A percentile compares a stretch with the other conserved stretches of the same genome.
phyloP scores from a whole-genome alignment of 257 asterid genomes.

The Solanum pimpinellifolium region DNA sequence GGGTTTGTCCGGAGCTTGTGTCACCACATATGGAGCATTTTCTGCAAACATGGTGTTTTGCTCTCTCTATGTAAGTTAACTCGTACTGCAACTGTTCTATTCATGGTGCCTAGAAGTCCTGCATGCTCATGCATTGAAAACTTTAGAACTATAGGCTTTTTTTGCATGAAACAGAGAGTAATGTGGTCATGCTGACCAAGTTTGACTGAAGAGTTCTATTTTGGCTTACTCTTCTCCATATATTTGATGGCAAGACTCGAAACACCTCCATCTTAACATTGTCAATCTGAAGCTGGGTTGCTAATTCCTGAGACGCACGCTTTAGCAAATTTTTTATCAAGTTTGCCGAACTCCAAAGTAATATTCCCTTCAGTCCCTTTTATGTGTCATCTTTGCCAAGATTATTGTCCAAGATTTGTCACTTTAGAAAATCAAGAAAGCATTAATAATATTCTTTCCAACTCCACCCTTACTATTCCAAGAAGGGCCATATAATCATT shows the following conservation, averaged over 20 bases:
- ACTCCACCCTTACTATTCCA: background rate
- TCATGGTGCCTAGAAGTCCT: background rate
- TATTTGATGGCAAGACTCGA: background rate
- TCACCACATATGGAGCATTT: constrained; percentile 96
- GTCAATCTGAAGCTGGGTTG: background rate
- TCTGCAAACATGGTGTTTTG: constrained; percentile 88
- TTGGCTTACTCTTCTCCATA: background rate
- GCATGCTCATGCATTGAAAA: background rate
- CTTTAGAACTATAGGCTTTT: background rate
- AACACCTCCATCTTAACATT: background rate
- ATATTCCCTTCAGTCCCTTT: background rate
- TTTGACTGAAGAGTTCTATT: background rate
- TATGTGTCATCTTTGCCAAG: background rate
- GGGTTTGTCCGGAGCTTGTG: constrained; percentile 92
- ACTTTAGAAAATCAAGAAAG: background rate
- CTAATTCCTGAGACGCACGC: background rate
- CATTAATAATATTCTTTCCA: background rate
- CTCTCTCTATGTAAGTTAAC: constrained; percentile 72
- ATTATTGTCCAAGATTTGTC: background rate
- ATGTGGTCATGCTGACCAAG: background rate
- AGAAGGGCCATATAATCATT: background rate
- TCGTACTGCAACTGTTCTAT: background rate
- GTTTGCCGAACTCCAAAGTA: background rate
- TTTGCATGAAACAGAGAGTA: background rate
- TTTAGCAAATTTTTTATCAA: background rate